phyloP scores from a whole-genome alignment of 441 rosid genomes.

The Bruguiera hainesii region DNA sequence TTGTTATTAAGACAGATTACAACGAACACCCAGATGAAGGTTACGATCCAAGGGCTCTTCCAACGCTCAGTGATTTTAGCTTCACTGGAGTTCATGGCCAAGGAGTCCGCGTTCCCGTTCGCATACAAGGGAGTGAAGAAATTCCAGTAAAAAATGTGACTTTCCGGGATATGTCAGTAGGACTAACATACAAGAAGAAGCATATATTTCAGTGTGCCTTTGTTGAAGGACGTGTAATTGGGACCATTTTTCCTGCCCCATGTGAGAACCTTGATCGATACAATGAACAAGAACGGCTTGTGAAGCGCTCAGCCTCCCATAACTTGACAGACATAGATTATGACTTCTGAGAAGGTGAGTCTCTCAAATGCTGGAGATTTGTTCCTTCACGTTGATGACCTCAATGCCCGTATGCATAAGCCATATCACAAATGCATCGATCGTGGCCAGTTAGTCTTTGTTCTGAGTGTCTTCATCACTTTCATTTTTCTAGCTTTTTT shows the following conservation, averaged over 20 bases:
- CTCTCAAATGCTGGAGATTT: background rate
- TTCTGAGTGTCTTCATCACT: background rate
- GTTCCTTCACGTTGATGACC: background rate
- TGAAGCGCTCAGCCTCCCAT: conserved; percentile 56
- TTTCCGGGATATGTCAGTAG: conserved; percentile 58
- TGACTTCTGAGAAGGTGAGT: conserved; percentile 39
- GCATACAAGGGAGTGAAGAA: conserved; percentile 72
- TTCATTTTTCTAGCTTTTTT: no score
- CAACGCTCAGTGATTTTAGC: conserved; percentile 59
- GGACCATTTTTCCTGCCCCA: conserved; percentile 78
- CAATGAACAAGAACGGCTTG: conserved; percentile 63
- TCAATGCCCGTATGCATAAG: no score
- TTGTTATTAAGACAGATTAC: conserved; percentile 91
- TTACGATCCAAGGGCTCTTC: conserved; percentile 68
- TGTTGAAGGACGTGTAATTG: conserved; percentile 83
- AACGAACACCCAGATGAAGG: conserved; percentile 87
- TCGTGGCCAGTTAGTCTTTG: background rate
- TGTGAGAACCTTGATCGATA: conserved; percentile 89
- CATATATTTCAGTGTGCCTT: conserved; percentile 91
- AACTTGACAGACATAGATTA: conserved; percentile 82
- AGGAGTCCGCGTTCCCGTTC: conserved; percentile 73
- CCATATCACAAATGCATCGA: background rate
- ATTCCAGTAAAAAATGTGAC: conserved; percentile 62
- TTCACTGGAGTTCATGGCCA: conserved; percentile 74
- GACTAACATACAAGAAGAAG: conserved; percentile 79